phyloP scores from a whole-genome alignment of 1,284 basidiomycete genomes.

The Peniophora sp. region DNA sequence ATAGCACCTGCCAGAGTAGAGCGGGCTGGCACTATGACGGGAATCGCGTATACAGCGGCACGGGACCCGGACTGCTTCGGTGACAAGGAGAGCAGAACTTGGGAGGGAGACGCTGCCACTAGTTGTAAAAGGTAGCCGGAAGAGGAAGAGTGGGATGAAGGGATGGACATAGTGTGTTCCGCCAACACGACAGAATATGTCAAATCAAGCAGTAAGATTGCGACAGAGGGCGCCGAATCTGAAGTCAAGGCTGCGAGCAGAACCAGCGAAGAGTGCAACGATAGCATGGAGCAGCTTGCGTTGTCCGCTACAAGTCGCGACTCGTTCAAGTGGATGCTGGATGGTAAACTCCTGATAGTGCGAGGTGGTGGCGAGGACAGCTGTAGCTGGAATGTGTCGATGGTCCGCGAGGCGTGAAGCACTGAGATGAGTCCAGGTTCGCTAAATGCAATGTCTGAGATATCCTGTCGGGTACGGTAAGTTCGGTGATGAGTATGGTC shows the following conservation, averaged over 20 bases:
- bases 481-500: neutral
- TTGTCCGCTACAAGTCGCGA: neutral
- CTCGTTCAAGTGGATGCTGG: conserved; percentile 17
- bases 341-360: conserved; percentile 27
- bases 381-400: conserved; percentile 8
- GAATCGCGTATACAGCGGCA: conserved; percentile 51
- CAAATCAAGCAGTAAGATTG: conserved; percentile 63
- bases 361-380: conserved; percentile 13
- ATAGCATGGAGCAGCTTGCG: neutral
- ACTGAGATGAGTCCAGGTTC: neutral
- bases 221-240: conserved; percentile 31
- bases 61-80: conserved; percentile 27
- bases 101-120: conserved; percentile 27
- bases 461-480: neutral
- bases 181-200: conserved; percentile 61
- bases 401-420: neutral
- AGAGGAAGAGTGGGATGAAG: conserved; percentile 34
- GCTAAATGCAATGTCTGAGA: neutral
- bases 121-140: conserved; percentile 26
- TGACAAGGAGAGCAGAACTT: conserved; percentile 49
- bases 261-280: neutral
- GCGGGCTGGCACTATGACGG: conserved; percentile 36
- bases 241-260: neutral
- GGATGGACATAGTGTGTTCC: conserved; percentile 42
- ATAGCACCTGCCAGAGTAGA: conserved; percentile 60